Evolutionary conservation across 192 early-diverging fungal genomes (phyloP), one percentile per base, ranked within the genome.

Genomic region (Entomortierella beljakovae): DNA sequence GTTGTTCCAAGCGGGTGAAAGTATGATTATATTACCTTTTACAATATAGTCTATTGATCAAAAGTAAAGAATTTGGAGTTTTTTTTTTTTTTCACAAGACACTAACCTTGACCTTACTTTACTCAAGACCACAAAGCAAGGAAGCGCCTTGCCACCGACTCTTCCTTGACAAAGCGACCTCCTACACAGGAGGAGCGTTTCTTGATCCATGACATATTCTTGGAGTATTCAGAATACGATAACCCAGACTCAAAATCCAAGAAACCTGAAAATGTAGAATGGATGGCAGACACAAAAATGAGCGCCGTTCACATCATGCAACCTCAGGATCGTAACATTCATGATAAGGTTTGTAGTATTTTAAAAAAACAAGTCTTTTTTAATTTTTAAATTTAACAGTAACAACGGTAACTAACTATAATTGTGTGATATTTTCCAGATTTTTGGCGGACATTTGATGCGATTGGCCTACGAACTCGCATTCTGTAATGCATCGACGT

Each of bases 401-500:
- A 46, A 56, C n/a, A n/a, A n/a, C n/a, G n/a, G n/a, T n/a, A n/a
- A n/a, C n/a, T n/a, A n/a, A n/a, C n/a, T n/a, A n/a, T n/a, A n/a
- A n/a, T n/a, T n/a, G n/a, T n/a, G n/a, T n/a, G n/a, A n/a, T n/a
- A n/a, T 89, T 90, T 55, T 86, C 91, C 67, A 79, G 75, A 70
- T 79, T 37, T 94, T 95, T 85, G 94, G 93, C 43, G 88, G 89
- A 28, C 92, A 91, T 40, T 77, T 96, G 52, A 95, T 98, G 94
- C 88, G 92, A 55, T 80, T 92, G 10, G 96, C 96, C 0, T 93
- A 86, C 60, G 96, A 98, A 80, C 87, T 97, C 1, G 92, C 94
- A 7, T 93, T 90, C 76, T 84, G 91, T 38, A 93, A 92, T 35
- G 94, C 90, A 1, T 85, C 89, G 0, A 71, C 93, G 10, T 94